Evolutionary conservation across 2,329 filamentous ascomycete species (phyloP), one percentile per base, ranked within the genome.

Genomic region (Curvularia sp.): DNA sequence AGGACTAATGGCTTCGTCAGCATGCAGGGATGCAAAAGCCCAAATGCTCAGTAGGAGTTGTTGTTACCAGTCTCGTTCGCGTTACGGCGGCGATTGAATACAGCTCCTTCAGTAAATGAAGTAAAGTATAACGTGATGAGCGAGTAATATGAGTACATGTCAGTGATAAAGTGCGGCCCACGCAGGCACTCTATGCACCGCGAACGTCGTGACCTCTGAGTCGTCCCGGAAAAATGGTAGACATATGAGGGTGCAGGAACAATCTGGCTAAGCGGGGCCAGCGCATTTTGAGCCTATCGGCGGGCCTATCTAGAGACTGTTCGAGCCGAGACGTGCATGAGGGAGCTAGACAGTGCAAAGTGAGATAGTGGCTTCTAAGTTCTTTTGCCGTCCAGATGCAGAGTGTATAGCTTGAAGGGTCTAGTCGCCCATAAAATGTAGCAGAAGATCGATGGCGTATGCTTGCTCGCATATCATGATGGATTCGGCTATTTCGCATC

Each of bases 1-100:
- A 63, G 59, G 61, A 63, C 65, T 75, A 57, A 64, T 60, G 66
- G 65, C 64, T 69, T 65, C 38, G 61, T 74, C 67, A 72, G 71
- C 60, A 70, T 54, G 63, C 53, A 54, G 30, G 52, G 65, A 70
- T 67, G 67, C 67, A 63, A 66, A 66, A 59, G 61, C 49, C 51
- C 56, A 53, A 43, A 57, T 57, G 61, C 59, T 58, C 49, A 49
- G 53, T 28, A 39, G 36, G 53, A 21, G 36, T 50, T 53, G 57
- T 64, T 56, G 65, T 65, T 69, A 72, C 72, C 68, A 55, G 27
- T 32, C 25, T 47, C 27, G 27, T 47, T 32, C 8, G 63, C 61
- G 64, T 62, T 67, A 63, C 65, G 60, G 46, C 61, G 61, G 50
- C 55, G 57, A 49, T 61, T 67, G 61, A 72, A 67, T 41, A 57